A percentile compares a stretch with the other conserved stretches of the same genome.
Conservation (phyloP, 192 early-diverging fungal genomes). For the Oehlia diaphana region DNA sequence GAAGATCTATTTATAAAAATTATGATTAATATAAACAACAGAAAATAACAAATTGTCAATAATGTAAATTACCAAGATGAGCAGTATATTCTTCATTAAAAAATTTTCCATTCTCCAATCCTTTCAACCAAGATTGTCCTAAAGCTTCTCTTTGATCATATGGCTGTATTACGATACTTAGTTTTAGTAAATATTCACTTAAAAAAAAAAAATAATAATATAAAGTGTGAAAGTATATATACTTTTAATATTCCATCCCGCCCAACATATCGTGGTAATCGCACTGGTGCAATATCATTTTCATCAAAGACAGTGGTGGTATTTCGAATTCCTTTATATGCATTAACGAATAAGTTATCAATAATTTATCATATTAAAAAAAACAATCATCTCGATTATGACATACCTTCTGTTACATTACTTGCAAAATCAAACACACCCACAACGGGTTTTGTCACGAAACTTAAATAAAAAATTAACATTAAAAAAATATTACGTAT, state of each 20-base stretch:
- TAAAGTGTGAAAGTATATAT: slow-evolving; percentile 19
- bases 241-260: slow-evolving; percentile 82
- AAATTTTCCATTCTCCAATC: slow-evolving; percentile 73
- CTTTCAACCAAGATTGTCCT: slow-evolving; percentile 85
- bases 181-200: background rate
- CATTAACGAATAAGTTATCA: background rate
- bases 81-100: slow-evolving; percentile 84
- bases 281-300: slow-evolving; percentile 78
- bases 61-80: slow-evolving; percentile 59
- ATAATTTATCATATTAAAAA: background rate
- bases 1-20: slow-evolving; percentile 45
- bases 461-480: slow-evolving; percentile 39
- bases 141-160: slow-evolving; percentile 77
- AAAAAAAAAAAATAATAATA: slow-evolving; percentile 5
- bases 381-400: background rate
- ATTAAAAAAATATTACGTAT: background rate
- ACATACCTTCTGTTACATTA: slow-evolving; percentile 82
- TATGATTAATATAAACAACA: background rate
- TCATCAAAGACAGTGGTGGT: slow-evolving; percentile 88
- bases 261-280: slow-evolving; percentile 83
- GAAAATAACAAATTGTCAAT: background rate
- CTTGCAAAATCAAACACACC: slow-evolving; percentile 95
- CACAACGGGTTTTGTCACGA: slow-evolving; percentile 92
- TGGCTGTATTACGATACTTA: slow-evolving; percentile 34
- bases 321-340: slow-evolving; percentile 73